Base-by-base conservation (phyloP, 257 asterid genomes). In the Anisodus tanguticus region DNA sequence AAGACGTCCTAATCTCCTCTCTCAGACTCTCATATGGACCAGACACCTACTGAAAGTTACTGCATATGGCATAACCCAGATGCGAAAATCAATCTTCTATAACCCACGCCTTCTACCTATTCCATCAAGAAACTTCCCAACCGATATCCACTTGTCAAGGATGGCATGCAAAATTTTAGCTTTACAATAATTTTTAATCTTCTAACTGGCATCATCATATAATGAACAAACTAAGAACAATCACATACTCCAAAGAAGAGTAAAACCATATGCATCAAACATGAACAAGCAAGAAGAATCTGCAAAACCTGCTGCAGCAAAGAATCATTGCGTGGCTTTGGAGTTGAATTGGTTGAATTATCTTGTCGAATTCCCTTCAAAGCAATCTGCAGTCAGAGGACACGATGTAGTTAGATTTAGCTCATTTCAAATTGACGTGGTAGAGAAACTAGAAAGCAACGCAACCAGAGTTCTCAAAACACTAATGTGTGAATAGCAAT, bases 301-400 rank as follows among this genome's bases (percentile, higher is more conserved):
- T 72, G 86, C 86, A 79, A 49, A 82, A 97, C 99, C 98, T 93
- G 97, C 88, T 92, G 93, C 92, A 92, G 70, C 90, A 93, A 93
- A 78, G 91, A 84, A 86, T 95, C 98, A 87, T 90, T 88, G 68
- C 55, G 84, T 16, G 94, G 95, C 87, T 90, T 93, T 85, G 96
- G 83, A 82, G 85, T 90, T 76, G 95, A 85, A 80, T 85, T 37
- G 26, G 92, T 53, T 54, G 97, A 89, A 84, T 91, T 93, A 83
- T 91, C 95, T 85, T 86, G 89, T 81, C 68, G 90, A 78, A 93
- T 90, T 83, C 86, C 90, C 90, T 88, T 92, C 70, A 59, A 82
- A 77, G 83, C 91, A 80, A 91, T 63, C 99, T 97, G 93, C 90
- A 86, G 86, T 68, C 41, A 43, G 51, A 16, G 59, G 26, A 84